A percentile compares a stretch with the other conserved stretches of the same genome.
Conservation (phyloP, 257 asterid genomes). For the Ligustrum vulgare region DNA sequence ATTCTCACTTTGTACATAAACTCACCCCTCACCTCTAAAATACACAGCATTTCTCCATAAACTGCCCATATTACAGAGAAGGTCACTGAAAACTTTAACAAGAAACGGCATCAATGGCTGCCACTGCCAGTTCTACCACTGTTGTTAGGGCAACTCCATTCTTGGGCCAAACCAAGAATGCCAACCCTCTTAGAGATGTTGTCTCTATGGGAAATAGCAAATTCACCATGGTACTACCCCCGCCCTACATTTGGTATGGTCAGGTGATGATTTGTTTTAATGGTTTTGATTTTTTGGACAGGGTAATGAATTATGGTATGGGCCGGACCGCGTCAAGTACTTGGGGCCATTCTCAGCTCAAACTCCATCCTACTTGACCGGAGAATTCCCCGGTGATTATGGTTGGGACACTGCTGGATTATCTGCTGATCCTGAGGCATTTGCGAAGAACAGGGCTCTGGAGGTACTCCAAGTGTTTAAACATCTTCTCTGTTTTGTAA, state of each 20-base stretch:
- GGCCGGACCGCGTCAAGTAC: slow-evolving; percentile 40
- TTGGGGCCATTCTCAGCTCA: slow-evolving; percentile 35
- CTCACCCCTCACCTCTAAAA: neutral
- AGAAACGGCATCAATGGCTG: slow-evolving; percentile 43
- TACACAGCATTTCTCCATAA: neutral
- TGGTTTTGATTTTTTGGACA: slow-evolving; percentile 20
- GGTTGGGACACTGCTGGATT: slow-evolving; percentile 38
- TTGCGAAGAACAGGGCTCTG: slow-evolving; percentile 32
- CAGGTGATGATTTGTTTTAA: neutral
- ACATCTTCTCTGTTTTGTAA: no score
- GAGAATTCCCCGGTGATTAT: slow-evolving; percentile 34
- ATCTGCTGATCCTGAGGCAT: slow-evolving; percentile 35
- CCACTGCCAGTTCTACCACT: slow-evolving; percentile 38
- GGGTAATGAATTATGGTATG: slow-evolving; percentile 81
- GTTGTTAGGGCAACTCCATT: slow-evolving; percentile 56
- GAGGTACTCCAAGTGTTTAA: slow-evolving; percentile 15
- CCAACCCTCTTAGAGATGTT: slow-evolving; percentile 40
- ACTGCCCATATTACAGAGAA: neutral
- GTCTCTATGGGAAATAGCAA: slow-evolving; percentile 43
- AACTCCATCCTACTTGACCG: slow-evolving; percentile 31
- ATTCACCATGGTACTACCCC: slow-evolving; percentile 37
- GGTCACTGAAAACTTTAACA: neutral
- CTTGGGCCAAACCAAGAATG: slow-evolving; percentile 50
- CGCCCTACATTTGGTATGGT: neutral
- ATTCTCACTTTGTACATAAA: slow-evolving; percentile 28